Evolutionary conservation across 192 early-diverging fungal genomes (phyloP), one percentile per base, ranked within the genome.

Genomic region (Bifiguratus adelaidae): DNA sequence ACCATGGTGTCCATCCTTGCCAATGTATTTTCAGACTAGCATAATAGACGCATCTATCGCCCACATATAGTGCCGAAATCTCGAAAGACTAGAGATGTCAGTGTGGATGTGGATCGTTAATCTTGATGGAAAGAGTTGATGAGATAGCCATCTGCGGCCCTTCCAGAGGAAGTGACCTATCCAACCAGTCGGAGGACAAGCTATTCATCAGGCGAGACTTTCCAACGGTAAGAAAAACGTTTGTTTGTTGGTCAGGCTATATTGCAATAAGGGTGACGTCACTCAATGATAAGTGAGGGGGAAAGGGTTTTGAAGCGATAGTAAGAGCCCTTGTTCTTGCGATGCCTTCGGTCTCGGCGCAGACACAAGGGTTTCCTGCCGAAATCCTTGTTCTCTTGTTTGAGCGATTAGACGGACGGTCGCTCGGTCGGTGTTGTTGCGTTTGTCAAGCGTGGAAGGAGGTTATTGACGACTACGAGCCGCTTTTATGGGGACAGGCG

Each of bases 331-430:
- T n/a, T n/a, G n/a, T n/a, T n/a, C n/a, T n/a, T n/a, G n/a, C n/a
- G n/a, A n/a, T n/a, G n/a, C 13, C 37, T 1, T 15, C 13, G 4
- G 18, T 21, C 0, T 21, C 37, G 15, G 7, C 37, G 15, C 37
- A 1, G 1, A 7, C 37, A 40, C 37, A 1, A 40, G 35, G 22
- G 30, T 40, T 58, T 44, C 55, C 62, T 3, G 36, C 30, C 9
- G 62, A 65, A 42, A 36, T 65, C 11, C 27, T 58, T 18, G 27
- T 65, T 13, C 28, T 41, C 30, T 50, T 65, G 27, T 65, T 65
- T 33, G n/a, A 13, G 18, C 22, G 55, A 34, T 41, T 54, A n/a
- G 50, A 65, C 37, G 62, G 62, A 25, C 12, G 36, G 13, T 58
- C 52, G 7, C 42, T 65, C 2, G 27, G 30, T 27, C 30, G 35